These are phyloP conservation scores for Dichotomocladium elegans DNA, from an alignment of 371 early-diverging fungal genomes.

Conservation along the genomic window DNA sequence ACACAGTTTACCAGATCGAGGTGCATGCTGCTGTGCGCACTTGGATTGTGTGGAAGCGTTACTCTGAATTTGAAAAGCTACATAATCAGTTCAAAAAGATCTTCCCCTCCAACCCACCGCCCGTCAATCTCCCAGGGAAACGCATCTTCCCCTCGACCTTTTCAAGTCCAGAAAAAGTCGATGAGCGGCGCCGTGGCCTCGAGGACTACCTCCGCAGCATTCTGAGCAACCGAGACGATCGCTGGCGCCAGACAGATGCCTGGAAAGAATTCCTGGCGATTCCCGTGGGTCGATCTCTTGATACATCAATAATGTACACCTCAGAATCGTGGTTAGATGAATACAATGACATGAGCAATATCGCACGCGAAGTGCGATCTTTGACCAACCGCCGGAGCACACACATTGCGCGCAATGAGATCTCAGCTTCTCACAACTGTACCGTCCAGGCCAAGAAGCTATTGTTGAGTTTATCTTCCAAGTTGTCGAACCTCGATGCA, in stretches of 20 bases:
- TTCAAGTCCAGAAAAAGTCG: conserved; percentile 59
- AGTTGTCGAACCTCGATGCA: conserved; percentile 52
- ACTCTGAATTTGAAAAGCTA: conserved; percentile 76
- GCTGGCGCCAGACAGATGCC: conserved; percentile 70
- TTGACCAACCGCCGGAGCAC: conserved; percentile 64
- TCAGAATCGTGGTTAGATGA: conserved; percentile 82
- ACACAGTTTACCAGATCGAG: conserved; percentile 66
- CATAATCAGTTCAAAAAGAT: conserved; percentile 41
- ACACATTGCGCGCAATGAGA: conserved; percentile 65
- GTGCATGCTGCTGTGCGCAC: conserved; percentile 76
- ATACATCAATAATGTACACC: conserved; percentile 36
- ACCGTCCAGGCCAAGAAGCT: conserved; percentile 73
- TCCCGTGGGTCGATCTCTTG: conserved; percentile 41
- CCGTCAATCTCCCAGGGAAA: conserved; percentile 62
- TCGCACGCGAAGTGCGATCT: conserved; percentile 67
- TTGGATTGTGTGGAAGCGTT: conserved; percentile 85
- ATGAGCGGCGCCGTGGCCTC: conserved; percentile 73
- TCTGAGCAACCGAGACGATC: conserved; percentile 64
- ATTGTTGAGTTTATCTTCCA: conserved; percentile 42
- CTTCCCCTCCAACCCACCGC: conserved; percentile 58
- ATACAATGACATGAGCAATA: conserved; percentile 53
- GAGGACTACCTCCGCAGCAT: conserved; percentile 77
- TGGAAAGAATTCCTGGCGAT: conserved; percentile 77
- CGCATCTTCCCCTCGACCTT: conserved; percentile 58
- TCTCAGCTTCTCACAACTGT: conserved; percentile 69